Base-by-base conservation (phyloP, 306 rosid species). In the Glycine latifolia region DNA sequence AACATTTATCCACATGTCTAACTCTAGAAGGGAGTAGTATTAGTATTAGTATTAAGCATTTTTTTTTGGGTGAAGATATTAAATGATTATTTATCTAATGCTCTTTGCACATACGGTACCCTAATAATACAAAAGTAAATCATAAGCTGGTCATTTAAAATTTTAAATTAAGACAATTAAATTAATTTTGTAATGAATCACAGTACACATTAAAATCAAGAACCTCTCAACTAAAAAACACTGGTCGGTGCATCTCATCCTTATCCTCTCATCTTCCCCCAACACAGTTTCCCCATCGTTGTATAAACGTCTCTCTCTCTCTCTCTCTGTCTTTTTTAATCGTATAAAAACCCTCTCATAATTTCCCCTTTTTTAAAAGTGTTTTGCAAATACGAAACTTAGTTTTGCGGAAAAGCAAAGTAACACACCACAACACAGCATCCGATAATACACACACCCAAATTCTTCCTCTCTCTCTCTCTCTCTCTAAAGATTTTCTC, bases 231-330 rank as follows among this genome's bases (percentile, higher is more conserved):
- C 71, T 76, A 54, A 68, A 77, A 83, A 43, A 83, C 31, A 70
- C 31, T 67, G 85, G 88, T 79, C 88, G 87, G 88, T 85, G 73
- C 67, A 20, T 10, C 43, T 78, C 83, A 83, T 83, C 88, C 90
- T 85, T 85, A 85, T 89, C 92, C 81, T n/a, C 81, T 15, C 68
- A 75, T 66, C 67, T 67, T 81, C 31, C 1, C 31, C 66, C 66
- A 59, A 59, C 37, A 8, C 31, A 26, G 2, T 26, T 26, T 26
- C 31, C 1, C 31, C 14, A 7, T 20, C 39, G 6, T 59, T 59
- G 20, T 9, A 0, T 4, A 62, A 62, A 62, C 46, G 44, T 62
- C 33, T 33, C 31, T 26, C 31, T 26, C 31, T 26, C 31, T 26
- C 31, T 26, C 31, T 26, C 31, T 26, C 31, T 26, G 1, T 20